phyloP scores from a whole-genome alignment of 257 asterid genomes.

The Scutellaria minor region DNA sequence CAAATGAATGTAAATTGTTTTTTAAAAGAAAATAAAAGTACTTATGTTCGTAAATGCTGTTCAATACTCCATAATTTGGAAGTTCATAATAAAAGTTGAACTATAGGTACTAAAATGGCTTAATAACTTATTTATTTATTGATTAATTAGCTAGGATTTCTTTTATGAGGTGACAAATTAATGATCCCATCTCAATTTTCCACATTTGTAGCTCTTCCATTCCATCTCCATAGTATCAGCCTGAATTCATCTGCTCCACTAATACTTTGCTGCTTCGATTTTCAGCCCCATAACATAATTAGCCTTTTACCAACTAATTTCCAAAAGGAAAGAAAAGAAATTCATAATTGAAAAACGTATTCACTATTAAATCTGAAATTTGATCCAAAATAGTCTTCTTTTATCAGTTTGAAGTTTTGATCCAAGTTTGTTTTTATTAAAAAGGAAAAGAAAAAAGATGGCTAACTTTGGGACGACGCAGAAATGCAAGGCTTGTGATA shows the following conservation, averaged over 20 bases:
- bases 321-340: neutral
- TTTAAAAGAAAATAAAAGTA: too few species aligned
- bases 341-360: neutral
- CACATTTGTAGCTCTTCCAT: slow-evolving; percentile 32
- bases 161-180: too few species aligned
- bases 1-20: too few species aligned
- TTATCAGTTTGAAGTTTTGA: too few species aligned
- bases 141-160: too few species aligned
- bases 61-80: too few species aligned
- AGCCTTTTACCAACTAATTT: neutral
- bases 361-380: neutral
- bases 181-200: neutral
- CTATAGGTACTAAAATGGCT: too few species aligned
- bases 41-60: too few species aligned
- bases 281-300: slow-evolving; percentile 27
- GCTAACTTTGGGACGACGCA: slow-evolving; percentile 47
- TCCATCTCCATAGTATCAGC: slow-evolving; percentile 42
- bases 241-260: slow-evolving; percentile 37
- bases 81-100: too few species aligned
- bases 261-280: slow-evolving; percentile 28
- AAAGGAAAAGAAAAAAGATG: slow-evolving; percentile 9
- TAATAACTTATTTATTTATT: too few species aligned
- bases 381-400: too few species aligned
- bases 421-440: neutral
- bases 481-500: slow-evolving; percentile 68